These are phyloP conservation scores for Neoboletus brunneissimus DNA, from an alignment of 768 basidiomycete genomes.

Conservation along the genomic window DNA sequence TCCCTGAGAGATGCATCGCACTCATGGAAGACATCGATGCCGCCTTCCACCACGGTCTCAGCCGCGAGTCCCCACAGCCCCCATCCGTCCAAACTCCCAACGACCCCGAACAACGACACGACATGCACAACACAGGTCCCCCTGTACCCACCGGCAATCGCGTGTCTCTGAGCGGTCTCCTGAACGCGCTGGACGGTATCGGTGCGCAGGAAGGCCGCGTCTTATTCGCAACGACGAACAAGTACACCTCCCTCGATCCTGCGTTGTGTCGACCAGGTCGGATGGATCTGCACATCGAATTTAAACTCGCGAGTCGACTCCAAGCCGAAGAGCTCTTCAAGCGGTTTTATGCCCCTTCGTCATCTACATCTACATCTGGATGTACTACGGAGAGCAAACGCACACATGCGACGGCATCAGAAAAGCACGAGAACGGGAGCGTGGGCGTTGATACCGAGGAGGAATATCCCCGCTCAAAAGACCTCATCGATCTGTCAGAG, in stretches of 20 bases:
- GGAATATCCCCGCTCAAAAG: background rate
- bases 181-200: conserved; percentile 79
- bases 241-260: conserved; percentile 64
- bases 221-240: conserved; percentile 77
- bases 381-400: background rate
- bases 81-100: background rate
- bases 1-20: conserved; percentile 71
- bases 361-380: background rate
- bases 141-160: conserved; percentile 27
- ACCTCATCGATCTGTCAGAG: conserved; percentile 22
- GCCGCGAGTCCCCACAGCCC: conserved; percentile 24
- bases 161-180: conserved; percentile 68
- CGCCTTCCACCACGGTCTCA: conserved; percentile 53
- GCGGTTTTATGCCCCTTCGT: conserved; percentile 58
- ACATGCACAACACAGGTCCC: conserved; percentile 6
- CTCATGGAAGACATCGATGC: conserved; percentile 87
- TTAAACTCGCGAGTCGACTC: conserved; percentile 66
- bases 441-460: background rate
- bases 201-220: conserved; percentile 81
- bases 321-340: conserved; percentile 66
- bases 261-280: conserved; percentile 77
- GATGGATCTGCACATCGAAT: conserved; percentile 78
- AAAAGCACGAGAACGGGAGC: background rate
- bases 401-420: background rate
- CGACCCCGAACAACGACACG: conserved; percentile 12